Conservation (phyloP, 306 rosid genomes). For the Inga laurina region DNA sequence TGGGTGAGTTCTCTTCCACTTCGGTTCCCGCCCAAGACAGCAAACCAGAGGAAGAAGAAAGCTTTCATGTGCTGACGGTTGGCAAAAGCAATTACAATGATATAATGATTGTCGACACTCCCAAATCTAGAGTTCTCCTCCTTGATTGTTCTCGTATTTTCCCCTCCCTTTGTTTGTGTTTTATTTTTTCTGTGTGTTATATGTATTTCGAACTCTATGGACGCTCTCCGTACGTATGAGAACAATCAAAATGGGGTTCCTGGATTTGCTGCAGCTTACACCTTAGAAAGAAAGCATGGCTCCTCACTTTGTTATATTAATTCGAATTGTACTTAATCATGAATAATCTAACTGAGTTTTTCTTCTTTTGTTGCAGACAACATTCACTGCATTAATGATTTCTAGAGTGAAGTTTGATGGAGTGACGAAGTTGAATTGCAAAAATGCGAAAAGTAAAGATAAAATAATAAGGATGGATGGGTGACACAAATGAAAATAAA, state of each 20-base stretch:
- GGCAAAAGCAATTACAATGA: slow-evolving; percentile 64
- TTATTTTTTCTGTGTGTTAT: background rate
- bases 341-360: background rate
- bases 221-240: no score
- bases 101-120: slow-evolving; percentile 67
- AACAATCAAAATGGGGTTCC: no score
- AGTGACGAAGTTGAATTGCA: no score
- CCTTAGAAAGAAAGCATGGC: no score
- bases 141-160: slow-evolving; percentile 72
- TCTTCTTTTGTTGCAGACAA: slow-evolving; percentile 50
- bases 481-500: no score
- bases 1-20: slow-evolving; percentile 29
- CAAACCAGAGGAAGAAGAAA: slow-evolving; percentile 49
- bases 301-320: no score
- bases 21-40: slow-evolving; percentile 7
- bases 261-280: no score
- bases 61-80: slow-evolving; percentile 47
- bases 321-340: no score
- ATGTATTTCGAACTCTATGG: background rate
- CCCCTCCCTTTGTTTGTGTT: background rate
- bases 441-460: no score
- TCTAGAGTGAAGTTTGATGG: no score
- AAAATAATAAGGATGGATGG: no score
- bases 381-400: slow-evolving; percentile 73
- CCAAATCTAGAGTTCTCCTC: slow-evolving; percentile 70